Base-by-base conservation (phyloP, 306 rosid genomes). In the Rosa chinensis region DNA sequence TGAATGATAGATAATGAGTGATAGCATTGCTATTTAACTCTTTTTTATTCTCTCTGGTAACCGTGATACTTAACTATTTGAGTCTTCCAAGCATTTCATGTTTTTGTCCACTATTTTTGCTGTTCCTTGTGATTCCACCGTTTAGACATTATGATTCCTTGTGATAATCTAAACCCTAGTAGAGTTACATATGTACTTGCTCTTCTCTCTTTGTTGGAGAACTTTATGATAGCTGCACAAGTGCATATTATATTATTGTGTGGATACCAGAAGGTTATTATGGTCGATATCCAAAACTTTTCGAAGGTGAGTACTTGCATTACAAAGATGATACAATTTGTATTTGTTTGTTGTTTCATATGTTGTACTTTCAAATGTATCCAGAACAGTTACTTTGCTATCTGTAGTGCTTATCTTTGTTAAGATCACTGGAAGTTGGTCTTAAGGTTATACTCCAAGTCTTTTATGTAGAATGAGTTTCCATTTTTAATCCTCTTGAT, bases 1-100 rank as follows among this genome's bases (percentile, higher is more conserved):
- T 81, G 85, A 89, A 82, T 84, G 86, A 78, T 85, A 59, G 86
- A 76, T 79, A 71, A 79, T 44, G 82, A 75, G 83, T 76, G 77
- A 73, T 68, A n/a, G n/a, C n/a, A 50, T 82, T 53, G 48, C 59
- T 18, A 45, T 48, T 49, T 72, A 3, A 49, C 25, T 14, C 47
- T 40, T 66, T 82, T 85, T 58, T 39, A 28, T 66, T 9, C 48
- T 66, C 32, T 21, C 42, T 5, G 23, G 10, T 35, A 17, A 37
- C 13, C 17, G n/a, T 47, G 58, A 55, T 4, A 68, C n/a, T 40
- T 13, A 6, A 42, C 58, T 61, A 71, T 70, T 10, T 53, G 79
- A 64, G 74, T 79, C 71, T 5, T 35, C 35, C 35, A 62, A 61
- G 52, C 53, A 50, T 78, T 71, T 77, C 82, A 80, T 76, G 25